Conservation (phyloP, 805 yeast genomes). For the Lipomyces anomalus region DNA sequence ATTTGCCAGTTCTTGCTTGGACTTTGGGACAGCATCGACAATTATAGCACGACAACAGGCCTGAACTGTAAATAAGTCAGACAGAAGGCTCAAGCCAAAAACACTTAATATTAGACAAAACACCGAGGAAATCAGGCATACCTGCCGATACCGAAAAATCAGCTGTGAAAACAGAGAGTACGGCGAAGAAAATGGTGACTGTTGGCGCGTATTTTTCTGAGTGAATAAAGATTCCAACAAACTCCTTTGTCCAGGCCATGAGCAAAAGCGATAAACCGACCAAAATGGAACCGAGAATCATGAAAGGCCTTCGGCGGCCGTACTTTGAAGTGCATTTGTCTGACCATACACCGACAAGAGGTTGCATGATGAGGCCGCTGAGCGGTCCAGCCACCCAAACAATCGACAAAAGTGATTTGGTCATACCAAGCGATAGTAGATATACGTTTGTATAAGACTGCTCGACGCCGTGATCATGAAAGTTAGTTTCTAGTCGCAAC, state of each 20-base stretch:
- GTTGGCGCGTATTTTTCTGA: conserved; percentile 7
- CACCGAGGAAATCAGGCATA: conserved; percentile 2
- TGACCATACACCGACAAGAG: conserved; percentile 54
- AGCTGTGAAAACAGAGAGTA: conserved; percentile 46
- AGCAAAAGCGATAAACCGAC: conserved; percentile 43
- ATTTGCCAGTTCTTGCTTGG: conserved; percentile 54
- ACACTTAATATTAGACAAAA: neutral
- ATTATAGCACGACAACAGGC: conserved; percentile 62
- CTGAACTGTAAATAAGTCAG: conserved; percentile 44
- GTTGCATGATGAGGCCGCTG: conserved; percentile 62
- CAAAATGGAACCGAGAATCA: conserved; percentile 49
- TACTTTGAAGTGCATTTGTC: conserved; percentile 43
- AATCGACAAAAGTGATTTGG: conserved; percentile 50
- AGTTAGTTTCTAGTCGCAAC: conserved; percentile 2
- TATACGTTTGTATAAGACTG: conserved; percentile 35
- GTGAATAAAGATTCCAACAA: conserved; percentile 41
- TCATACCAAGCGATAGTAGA: conserved; percentile 51
- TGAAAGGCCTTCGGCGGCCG: conserved; percentile 57
- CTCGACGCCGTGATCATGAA: conserved; percentile 19
- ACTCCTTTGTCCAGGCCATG: conserved; percentile 43
- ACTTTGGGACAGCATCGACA: conserved; percentile 53
- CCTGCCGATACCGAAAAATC: conserved; percentile 48
- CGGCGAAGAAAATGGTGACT: conserved; percentile 43
- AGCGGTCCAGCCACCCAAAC: conserved; percentile 67
- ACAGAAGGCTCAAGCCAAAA: neutral